phyloP scores from a whole-genome alignment of 441 rosid species.

The Geranium incanum region DNA sequence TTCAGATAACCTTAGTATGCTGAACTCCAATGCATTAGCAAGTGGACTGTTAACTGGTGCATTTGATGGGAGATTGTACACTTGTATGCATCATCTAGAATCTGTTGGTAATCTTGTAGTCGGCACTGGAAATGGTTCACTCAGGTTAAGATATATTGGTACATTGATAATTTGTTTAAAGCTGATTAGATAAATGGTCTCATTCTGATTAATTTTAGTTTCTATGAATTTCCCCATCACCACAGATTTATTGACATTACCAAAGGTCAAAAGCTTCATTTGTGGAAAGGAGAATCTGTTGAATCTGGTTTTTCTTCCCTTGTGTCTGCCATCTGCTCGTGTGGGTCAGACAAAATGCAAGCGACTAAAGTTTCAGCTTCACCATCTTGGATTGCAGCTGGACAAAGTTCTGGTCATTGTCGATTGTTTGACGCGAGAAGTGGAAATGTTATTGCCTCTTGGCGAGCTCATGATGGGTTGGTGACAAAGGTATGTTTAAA shows the following conservation, averaged over 20 bases:
- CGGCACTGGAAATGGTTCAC: constrained; percentile 86
- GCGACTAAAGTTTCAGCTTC: constrained; percentile 43
- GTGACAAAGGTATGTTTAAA: constrained; percentile 62
- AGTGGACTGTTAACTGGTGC: constrained; percentile 57
- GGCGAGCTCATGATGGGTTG: constrained; percentile 90
- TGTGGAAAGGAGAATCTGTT: constrained; percentile 69
- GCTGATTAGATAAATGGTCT: constrained; percentile 14
- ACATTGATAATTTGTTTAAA: constrained; percentile 12
- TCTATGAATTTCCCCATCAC: constrained; percentile 7
- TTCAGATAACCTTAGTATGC: constrained; percentile 44
- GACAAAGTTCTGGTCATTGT: constrained; percentile 85
- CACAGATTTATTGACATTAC: constrained; percentile 66
- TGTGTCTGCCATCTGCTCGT: constrained; percentile 74
- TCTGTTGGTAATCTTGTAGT: constrained; percentile 55
- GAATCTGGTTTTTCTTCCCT: constrained; percentile 72
- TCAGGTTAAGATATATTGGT: constrained; percentile 47
- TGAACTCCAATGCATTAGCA: constrained; percentile 52
- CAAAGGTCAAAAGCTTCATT: constrained; percentile 71
- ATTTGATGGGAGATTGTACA: constrained; percentile 79
- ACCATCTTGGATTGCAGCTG: constrained; percentile 80
- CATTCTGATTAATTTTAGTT: constrained; percentile 15
- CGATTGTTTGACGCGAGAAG: constrained; percentile 70
- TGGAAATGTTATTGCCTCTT: constrained; percentile 56
- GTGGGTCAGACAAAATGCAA: constrained; percentile 49
- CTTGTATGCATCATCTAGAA: constrained; percentile 73